A percentile compares a stretch with the other conserved stretches of the same genome.
These are phyloP conservation scores for Dioscorea dumetorum DNA, from an alignment of 106 monocot species.

Conservation along the genomic window DNA sequence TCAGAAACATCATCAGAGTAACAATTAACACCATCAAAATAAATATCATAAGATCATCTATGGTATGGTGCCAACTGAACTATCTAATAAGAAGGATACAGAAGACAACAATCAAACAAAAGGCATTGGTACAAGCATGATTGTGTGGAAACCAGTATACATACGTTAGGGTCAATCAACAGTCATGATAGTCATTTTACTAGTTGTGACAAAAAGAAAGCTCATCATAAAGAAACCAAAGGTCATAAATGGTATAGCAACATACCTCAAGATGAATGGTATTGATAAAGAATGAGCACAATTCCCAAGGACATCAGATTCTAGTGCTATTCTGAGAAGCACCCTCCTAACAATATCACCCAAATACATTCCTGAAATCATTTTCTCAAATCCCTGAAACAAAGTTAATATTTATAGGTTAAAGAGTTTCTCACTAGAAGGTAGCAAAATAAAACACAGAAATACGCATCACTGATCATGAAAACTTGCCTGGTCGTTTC, in stretches of 20 bases:
- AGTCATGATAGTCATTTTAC: too few species aligned
- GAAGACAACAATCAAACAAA: too few species aligned
- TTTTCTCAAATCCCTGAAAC: slow-evolving; percentile 92
- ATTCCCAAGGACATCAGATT: slow-evolving; percentile 75
- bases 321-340: slow-evolving; percentile 54
- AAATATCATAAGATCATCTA: too few species aligned
- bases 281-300: slow-evolving; percentile 38
- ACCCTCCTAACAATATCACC: slow-evolving; percentile 91
- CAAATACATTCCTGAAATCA: slow-evolving; percentile 97
- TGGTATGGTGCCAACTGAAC: too few species aligned
- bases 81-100: too few species aligned
- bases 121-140: too few species aligned
- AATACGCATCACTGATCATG: not conserved
- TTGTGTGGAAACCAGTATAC: too few species aligned
- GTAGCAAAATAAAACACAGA: not conserved
- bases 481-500: slow-evolving; percentile 65
- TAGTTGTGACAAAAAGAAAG: not conserved
- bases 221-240: slow-evolving; percentile 3
- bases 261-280: slow-evolving; percentile 69
- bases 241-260: not conserved
- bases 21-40: too few species aligned
- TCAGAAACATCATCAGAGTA: too few species aligned
- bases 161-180: too few species aligned
- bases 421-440: not conserved
- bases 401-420: not conserved